Percentiles rank a stretch among this genome's conserved stretches.
Evolutionary conservation across 257 asterid genomes (phyloP).

Genomic region (Misopates orontium): DNA sequence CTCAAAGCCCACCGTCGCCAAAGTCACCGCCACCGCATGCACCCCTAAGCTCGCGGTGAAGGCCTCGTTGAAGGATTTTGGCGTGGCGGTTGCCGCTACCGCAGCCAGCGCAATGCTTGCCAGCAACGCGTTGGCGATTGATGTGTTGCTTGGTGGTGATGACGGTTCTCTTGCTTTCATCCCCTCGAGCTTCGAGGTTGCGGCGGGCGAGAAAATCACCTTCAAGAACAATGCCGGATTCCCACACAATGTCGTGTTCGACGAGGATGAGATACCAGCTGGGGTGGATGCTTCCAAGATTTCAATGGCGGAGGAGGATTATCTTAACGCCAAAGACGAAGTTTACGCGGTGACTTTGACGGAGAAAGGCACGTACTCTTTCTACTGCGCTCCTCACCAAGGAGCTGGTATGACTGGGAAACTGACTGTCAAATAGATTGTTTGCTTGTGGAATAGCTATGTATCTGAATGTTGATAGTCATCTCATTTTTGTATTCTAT

Average conservation of each 20-base stretch:
- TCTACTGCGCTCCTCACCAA: slow-evolving; percentile 53
- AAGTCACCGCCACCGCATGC: slow-evolving; percentile 28
- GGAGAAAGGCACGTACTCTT: slow-evolving; percentile 75
- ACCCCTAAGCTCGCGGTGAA: slow-evolving; percentile 43
- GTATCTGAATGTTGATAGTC: background rate
- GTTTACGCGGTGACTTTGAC: slow-evolving; percentile 61
- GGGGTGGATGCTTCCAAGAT: slow-evolving; percentile 75
- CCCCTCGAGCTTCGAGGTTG: slow-evolving; percentile 49
- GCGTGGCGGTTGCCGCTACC: slow-evolving; percentile 61
- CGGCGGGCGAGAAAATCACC: slow-evolving; percentile 70
- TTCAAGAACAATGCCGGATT: background rate
- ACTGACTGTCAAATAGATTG: slow-evolving; percentile 61
- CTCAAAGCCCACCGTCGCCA: slow-evolving; percentile 36
- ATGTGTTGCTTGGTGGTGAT: slow-evolving; percentile 57
- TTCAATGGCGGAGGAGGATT: slow-evolving; percentile 68
- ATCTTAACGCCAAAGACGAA: slow-evolving; percentile 69
- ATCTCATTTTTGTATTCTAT: background rate
- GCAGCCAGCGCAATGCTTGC: slow-evolving; percentile 72
- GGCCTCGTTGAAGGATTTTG: slow-evolving; percentile 69
- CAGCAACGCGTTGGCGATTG: slow-evolving; percentile 67
- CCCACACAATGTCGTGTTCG: background rate
- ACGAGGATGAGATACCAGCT: slow-evolving; percentile 68
- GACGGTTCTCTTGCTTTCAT: slow-evolving; percentile 60
- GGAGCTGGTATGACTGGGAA: slow-evolving; percentile 87
- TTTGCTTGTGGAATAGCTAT: background rate